These are phyloP conservation scores for Hyaloscypha hepaticicola DNA, from an alignment of 495 filamentous ascomycete genomes.

Conservation along the genomic window DNA sequence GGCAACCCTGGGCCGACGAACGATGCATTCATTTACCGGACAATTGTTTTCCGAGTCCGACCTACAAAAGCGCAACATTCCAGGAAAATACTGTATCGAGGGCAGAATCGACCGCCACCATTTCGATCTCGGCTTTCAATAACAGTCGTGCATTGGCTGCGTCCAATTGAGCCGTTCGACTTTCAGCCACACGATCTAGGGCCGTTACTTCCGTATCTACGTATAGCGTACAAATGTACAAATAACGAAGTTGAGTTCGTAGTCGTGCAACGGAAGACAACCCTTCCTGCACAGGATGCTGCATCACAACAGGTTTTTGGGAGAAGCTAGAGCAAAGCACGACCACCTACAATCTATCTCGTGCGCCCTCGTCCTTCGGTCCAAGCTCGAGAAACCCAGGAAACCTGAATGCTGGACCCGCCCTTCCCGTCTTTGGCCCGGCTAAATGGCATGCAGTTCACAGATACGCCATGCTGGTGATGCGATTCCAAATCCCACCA, in stretches of 20 bases:
- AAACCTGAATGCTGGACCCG: background rate
- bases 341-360: no score
- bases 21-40: background rate
- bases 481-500: no score
- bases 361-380: background rate
- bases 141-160: no score
- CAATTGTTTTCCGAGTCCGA: background rate
- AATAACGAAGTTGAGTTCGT: no score
- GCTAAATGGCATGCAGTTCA: background rate
- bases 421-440: background rate
- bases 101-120: background rate
- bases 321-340: background rate
- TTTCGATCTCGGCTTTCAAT: background rate
- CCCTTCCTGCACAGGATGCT: background rate
- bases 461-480: background rate
- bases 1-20: background rate
- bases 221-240: no score
- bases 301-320: background rate
- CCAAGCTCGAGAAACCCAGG: background rate
- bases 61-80: slow-evolving; percentile 4
- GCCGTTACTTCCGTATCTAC: no score
- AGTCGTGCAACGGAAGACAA: background rate
- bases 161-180: no score
- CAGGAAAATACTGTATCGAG: background rate
- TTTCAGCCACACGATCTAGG: no score